Evolutionary conservation across 768 basidiomycete species (phyloP).

Genomic region (Pulveroboletus sp.): DNA sequence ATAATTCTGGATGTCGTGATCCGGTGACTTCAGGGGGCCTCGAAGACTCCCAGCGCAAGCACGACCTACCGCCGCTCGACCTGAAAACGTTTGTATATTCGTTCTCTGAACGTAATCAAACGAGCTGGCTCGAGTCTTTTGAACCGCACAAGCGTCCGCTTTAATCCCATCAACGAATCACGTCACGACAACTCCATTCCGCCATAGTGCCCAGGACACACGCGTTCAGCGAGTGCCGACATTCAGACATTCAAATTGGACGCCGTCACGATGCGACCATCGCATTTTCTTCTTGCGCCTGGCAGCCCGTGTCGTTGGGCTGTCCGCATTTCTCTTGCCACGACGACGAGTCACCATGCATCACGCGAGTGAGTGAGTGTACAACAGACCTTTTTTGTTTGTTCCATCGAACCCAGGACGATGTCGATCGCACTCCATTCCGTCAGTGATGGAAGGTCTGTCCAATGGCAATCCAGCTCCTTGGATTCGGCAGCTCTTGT

Average conservation of each 20-base stretch:
- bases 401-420: no score
- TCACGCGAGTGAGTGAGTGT: no score
- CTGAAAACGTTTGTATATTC: no score
- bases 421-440: no score
- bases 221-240: constrained; percentile 1
- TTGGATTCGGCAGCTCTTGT: no score
- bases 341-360: constrained; percentile 4
- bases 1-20: constrained; percentile 1
- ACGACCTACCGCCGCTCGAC: constrained; percentile 7
- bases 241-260: background rate
- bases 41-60: background rate
- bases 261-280: background rate
- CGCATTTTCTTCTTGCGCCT: background rate
- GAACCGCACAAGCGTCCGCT: background rate
- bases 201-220: background rate
- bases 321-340: constrained; percentile 1
- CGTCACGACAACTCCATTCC: background rate
- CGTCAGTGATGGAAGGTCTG: no score
- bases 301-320: background rate
- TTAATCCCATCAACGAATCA: constrained; percentile 1
- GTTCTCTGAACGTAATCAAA: constrained; percentile 11
- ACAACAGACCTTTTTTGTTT: no score
- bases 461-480: no score
- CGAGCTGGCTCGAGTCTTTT: background rate
- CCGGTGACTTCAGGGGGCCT: background rate